phyloP scores from a whole-genome alignment of 176 grass and related monocot species.

The Rhipidocladum racemiflorum region DNA sequence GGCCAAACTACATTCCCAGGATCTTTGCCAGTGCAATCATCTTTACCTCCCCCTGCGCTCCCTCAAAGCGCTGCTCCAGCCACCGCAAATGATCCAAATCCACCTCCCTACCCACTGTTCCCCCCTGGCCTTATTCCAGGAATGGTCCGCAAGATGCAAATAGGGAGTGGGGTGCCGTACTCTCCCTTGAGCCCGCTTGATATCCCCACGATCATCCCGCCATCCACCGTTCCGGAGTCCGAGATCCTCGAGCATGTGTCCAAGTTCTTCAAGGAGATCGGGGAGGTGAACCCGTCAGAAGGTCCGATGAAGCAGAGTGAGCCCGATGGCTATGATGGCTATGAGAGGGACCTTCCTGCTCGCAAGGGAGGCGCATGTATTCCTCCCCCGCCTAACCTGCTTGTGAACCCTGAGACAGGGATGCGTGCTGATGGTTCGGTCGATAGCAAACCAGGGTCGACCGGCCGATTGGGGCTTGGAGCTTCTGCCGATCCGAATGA shows the following conservation, averaged over 20 bases:
- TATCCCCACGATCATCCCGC: constrained; percentile 82
- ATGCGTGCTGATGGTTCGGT: constrained; percentile 66
- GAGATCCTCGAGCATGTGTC: constrained; percentile 82
- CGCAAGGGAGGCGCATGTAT: constrained; percentile 89
- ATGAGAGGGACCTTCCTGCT: constrained; percentile 62
- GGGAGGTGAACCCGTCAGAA: constrained; percentile 88
- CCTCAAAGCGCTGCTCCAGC: constrained; percentile 33
- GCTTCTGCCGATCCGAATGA: constrained; percentile 61
- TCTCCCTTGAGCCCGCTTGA: constrained; percentile 86
- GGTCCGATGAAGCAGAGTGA: constrained; percentile 62
- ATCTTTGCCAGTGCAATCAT: constrained; percentile 50
- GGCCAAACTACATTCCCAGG: constrained; percentile 51
- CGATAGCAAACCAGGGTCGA: constrained; percentile 58
- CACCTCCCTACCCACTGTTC: constrained; percentile 85
- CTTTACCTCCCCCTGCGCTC: constrained; percentile 18
- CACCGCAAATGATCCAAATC: constrained; percentile 41
- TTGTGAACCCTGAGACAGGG: constrained; percentile 75
- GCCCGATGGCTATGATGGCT: constrained; percentile 58
- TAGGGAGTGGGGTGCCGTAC: constrained; percentile 91
- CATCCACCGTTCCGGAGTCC: constrained; percentile 64
- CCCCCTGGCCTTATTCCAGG: constrained; percentile 95
- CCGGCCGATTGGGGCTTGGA: constrained; percentile 69
- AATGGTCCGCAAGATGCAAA: constrained; percentile 98
- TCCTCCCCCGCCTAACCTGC: constrained; percentile 74
- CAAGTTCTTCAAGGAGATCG: constrained; percentile 88